Evolutionary conservation across 345 rosid species (phyloP).

Genomic region (Microcos paniculata): DNA sequence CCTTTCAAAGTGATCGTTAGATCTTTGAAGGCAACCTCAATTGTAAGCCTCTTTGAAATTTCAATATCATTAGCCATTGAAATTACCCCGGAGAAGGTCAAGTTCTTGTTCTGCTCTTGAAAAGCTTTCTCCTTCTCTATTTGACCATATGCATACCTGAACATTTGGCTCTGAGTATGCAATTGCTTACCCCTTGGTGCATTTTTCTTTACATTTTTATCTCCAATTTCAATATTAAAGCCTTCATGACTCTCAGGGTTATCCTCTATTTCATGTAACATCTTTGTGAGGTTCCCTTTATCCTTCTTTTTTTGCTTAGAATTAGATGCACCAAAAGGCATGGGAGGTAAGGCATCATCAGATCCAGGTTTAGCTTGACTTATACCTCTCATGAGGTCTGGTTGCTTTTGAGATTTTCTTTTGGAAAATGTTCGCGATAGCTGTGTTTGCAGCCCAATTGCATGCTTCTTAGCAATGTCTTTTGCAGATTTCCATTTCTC

Average conservation of each 20-base stretch:
- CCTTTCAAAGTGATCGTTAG: conserved; percentile 73
- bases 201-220: conserved; percentile 58
- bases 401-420: conserved; percentile 53
- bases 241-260: conserved; percentile 74
- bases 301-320: conserved; percentile 45
- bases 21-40: conserved; percentile 86
- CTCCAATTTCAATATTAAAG: conserved; percentile 78
- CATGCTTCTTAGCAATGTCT: conserved; percentile 81
- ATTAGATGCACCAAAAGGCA: conserved; percentile 31
- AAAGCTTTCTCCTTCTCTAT: conserved; percentile 88
- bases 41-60: conserved; percentile 64
- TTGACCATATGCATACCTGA: conserved; percentile 88
- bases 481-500: conserved; percentile 94
- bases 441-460: conserved; percentile 61
- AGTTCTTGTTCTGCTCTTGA: conserved; percentile 83
- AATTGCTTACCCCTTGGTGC: conserved; percentile 76
- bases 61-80: conserved; percentile 76
- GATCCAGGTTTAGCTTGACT: conserved; percentile 62
- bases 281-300: conserved; percentile 64
- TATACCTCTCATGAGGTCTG: conserved; percentile 44
- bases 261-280: conserved; percentile 75
- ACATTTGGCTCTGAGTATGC: conserved; percentile 96
- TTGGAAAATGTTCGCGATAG: conserved; percentile 86
- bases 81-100: conserved; percentile 90
- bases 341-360: conserved; percentile 57